Percentiles rank a stretch among this genome's conserved stretches.
Conservation (phyloP, 164 flowering plant genomes). For the Liquidambar formosana region DNA sequence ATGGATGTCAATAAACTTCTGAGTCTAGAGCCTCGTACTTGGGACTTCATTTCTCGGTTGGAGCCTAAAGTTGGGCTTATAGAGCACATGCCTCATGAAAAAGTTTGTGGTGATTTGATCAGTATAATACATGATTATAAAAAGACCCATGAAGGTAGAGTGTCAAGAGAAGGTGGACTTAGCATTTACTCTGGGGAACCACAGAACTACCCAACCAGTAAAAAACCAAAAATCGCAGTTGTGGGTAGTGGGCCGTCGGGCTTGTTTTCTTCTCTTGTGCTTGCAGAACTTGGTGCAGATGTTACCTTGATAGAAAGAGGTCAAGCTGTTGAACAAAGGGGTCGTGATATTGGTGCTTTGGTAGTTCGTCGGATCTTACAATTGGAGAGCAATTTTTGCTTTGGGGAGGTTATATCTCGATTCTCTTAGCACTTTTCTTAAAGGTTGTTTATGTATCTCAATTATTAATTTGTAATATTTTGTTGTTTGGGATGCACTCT, state of each 20-base stretch:
- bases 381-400: slow-evolving; percentile 96
- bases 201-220: slow-evolving; percentile 6
- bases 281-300: slow-evolving; percentile 94
- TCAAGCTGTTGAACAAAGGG: slow-evolving; percentile 90
- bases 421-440: slow-evolving; percentile 19
- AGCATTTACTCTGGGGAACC: slow-evolving; percentile 9
- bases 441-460: slow-evolving; percentile 3
- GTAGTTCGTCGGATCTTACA: slow-evolving; percentile 82
- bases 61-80: slow-evolving; percentile 77
- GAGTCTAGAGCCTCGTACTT: slow-evolving; percentile 66
- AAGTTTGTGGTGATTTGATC: slow-evolving; percentile 56
- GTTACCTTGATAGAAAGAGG: slow-evolving; percentile 95
- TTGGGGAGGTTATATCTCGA: slow-evolving; percentile 86
- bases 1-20: slow-evolving; percentile 80
- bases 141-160: slow-evolving; percentile 20
- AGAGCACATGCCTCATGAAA: slow-evolving; percentile 55
- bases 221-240: slow-evolving; percentile 75
- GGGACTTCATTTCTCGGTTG: slow-evolving; percentile 75
- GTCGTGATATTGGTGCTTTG: slow-evolving; percentile 95
- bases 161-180: slow-evolving; percentile 19
- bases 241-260: slow-evolving; percentile 98
- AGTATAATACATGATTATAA: slow-evolving; percentile 43
- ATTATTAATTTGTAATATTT: not conserved
- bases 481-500: not conserved
- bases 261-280: slow-evolving; percentile 93